Percentiles rank a stretch among this genome's conserved stretches.
phyloP scores from a whole-genome alignment of 1,284 basidiomycete genomes.

The Apiotrichum domesticum region DNA sequence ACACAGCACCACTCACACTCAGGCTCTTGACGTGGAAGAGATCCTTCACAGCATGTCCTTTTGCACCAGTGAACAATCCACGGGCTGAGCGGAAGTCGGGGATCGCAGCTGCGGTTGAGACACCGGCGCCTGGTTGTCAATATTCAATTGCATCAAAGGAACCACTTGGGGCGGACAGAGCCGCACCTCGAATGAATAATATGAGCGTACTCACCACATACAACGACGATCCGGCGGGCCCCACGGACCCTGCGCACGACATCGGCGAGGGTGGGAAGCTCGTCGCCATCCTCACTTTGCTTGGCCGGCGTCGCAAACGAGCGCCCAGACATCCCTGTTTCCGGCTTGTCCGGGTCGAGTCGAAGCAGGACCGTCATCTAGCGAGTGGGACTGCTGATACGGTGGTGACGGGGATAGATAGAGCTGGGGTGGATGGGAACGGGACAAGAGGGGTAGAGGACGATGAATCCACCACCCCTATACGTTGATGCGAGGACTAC shows the following conservation, averaged over 20 bases:
- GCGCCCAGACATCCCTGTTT: not conserved
- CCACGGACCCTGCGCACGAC: slow-evolving; percentile 56
- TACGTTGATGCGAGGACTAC: too few species aligned
- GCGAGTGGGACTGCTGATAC: too few species aligned
- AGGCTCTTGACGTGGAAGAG: slow-evolving; percentile 87
- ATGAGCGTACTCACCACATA: slow-evolving; percentile 62
- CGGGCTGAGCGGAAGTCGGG: slow-evolving; percentile 84
- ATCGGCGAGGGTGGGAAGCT: slow-evolving; percentile 10
- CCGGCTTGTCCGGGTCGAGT: not conserved
- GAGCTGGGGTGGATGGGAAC: too few species aligned
- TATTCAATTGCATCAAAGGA: not conserved
- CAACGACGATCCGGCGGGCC: slow-evolving; percentile 73
- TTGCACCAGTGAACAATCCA: slow-evolving; percentile 65
- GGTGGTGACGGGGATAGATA: too few species aligned
- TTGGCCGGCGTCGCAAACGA: slow-evolving; percentile 4
- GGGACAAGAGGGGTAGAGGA: too few species aligned
- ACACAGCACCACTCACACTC: slow-evolving; percentile 55
- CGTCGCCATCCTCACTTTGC: not conserved
- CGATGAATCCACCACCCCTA: too few species aligned
- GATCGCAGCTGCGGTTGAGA: slow-evolving; percentile 83
- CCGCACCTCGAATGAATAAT: too few species aligned
- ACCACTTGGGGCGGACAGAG: too few species aligned
- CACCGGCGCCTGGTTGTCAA: slow-evolving; percentile 66
- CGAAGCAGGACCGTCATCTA: not conserved
- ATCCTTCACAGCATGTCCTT: slow-evolving; percentile 75